Evolutionary conservation across 75 land plant genomes (phyloP).

Genomic region (Picea glauca): DNA sequence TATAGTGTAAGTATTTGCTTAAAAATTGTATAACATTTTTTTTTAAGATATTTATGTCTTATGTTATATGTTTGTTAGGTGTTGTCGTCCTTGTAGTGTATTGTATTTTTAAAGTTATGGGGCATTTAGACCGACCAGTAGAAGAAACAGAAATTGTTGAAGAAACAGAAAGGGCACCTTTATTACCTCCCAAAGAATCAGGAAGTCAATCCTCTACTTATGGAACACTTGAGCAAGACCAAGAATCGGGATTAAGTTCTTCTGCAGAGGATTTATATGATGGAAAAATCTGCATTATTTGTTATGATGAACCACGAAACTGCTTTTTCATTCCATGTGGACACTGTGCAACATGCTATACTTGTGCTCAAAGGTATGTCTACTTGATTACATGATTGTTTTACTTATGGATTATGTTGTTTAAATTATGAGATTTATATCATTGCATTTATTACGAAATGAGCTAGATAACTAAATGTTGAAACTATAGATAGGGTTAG

Average conservation of each 20-base stretch:
- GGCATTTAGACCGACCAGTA: constrained; percentile 15
- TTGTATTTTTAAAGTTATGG: constrained; percentile 31
- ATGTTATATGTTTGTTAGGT: constrained; percentile 15
- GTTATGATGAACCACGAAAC: constrained; percentile 34
- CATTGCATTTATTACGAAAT: not conserved
- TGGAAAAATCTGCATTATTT: constrained; percentile 44
- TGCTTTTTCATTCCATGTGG: constrained; percentile 59
- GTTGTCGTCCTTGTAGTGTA: constrained; percentile 16
- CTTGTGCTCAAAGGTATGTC: constrained; percentile 47
- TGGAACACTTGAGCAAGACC: constrained; percentile 36
- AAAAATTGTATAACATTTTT: not conserved
- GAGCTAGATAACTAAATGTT: not conserved
- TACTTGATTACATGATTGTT: not conserved
- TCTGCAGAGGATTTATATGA: constrained; percentile 43
- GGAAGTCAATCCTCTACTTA: constrained; percentile 17
- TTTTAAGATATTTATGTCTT: not conserved
- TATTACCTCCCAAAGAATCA: constrained; percentile 8
- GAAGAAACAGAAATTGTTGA: not conserved
- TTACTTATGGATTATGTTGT: not conserved
- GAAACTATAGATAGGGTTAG: too few species aligned
- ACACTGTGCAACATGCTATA: constrained; percentile 43
- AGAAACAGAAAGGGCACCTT: not conserved
- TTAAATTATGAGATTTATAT: not conserved
- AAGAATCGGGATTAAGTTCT: constrained; percentile 19
- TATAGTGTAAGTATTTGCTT: too few species aligned